Base-by-base conservation (phyloP, 2,329 filamentous ascomycete species). In the Colletotrichum sp. region DNA sequence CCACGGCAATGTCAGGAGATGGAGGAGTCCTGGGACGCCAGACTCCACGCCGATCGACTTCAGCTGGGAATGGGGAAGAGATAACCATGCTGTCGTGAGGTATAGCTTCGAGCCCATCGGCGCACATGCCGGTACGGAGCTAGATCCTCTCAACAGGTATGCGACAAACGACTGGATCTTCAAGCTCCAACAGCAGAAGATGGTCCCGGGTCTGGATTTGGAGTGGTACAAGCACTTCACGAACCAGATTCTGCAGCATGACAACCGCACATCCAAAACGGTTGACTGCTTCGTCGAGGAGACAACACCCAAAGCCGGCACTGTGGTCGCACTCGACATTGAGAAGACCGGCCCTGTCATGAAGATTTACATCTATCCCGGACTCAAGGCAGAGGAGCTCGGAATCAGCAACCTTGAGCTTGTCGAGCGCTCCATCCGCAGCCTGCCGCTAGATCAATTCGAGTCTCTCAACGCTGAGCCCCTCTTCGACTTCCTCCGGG, bases 181-280 rank as follows among this genome's bases (percentile, higher is more conserved):
- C 69, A 72, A 59, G 63, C 70, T 75, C 3, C 73, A 63, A 9
- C 55, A 64, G 27, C 73, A 75, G 30, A 48, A 64, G 5, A 67
- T 75, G 39, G 73, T 75, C n/a, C 69, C 73, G 3, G 70, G 64
- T 4, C 73, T 75, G 13, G 73, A 75, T 16, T 44, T 75, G 6
- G 73, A 72, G 39, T 75, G 73, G 73, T 75, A 75, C 25, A 57
- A 72, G 27, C 73, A 75, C 55, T 75, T 75, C 63, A 75, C 73
- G 8, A 22, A 36, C 15, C 73, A 75, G 16, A 73, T 75, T 12
- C 32, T 75, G 11, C 69, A 70, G 6, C 69, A 55, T 15, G 69
- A 63, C 27, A 52, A 22, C 5, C 73, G 73, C 2, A 75, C 69
- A 11, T 61, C 57, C 34, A 75, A 73, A 39, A 75, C 73, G 5